phyloP scores from a whole-genome alignment of 495 filamentous ascomycete species.

The Trichoderma asperelloides region DNA sequence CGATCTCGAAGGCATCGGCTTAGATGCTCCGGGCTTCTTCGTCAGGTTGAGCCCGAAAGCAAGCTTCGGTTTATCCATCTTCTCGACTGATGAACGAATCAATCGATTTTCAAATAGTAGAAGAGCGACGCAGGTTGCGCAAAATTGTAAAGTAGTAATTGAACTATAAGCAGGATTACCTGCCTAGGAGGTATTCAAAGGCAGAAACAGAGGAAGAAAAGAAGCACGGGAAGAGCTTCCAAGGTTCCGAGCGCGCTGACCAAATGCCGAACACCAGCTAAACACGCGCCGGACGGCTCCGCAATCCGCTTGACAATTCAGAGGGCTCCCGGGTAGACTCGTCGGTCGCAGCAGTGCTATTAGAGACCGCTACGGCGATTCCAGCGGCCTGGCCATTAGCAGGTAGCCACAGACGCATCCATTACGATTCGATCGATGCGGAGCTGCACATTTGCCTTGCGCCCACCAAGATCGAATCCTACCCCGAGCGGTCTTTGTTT shows the following conservation, averaged over 20 bases:
- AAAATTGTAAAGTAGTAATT: neutral
- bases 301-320: neutral
- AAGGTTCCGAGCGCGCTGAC: neutral
- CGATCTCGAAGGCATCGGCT: slow-evolving; percentile 16
- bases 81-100: neutral
- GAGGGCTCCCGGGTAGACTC: neutral
- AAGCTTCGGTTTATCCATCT: slow-evolving; percentile 3
- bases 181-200: no score
- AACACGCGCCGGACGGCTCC: neutral
- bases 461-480: neutral
- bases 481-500: neutral
- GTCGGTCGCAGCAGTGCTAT: no score
- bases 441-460: neutral
- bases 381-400: no score
- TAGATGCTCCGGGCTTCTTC: slow-evolving; percentile 8
- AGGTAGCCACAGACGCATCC: neutral
- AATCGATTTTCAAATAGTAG: neutral
- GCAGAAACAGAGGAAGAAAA: neutral
- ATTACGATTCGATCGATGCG: neutral
- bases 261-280: neutral
- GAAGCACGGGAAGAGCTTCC: neutral
- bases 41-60: slow-evolving; percentile 8
- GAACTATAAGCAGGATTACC: neutral
- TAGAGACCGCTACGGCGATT: no score
- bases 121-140: neutral